Base-by-base conservation (phyloP, 2,329 filamentous ascomycete species). In the Diaporthe vexans region DNA sequence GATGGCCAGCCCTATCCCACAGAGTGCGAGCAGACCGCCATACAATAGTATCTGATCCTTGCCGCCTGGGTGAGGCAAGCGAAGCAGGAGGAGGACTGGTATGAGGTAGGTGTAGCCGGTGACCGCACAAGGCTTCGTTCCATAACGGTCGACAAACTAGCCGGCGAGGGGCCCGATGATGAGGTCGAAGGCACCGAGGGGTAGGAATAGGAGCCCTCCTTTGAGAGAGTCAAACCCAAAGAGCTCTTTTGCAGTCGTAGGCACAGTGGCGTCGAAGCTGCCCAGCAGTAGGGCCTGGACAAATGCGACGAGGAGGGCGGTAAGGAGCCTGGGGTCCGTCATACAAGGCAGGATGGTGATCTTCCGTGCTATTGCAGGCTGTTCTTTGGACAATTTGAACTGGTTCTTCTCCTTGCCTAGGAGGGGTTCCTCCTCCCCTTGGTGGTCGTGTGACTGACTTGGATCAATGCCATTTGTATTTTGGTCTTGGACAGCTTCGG, bases 1-100 rank as follows among this genome's bases (percentile, higher is more conserved):
- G 3, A 87, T 80, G 0, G 88, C 88, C 2, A 91, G 79, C 0
- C 89, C 89, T 1, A 88, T 76, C 1, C 90, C 89, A 75, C 82
- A 75, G 43, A 75, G 71, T 52, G 71, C 51, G 13, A 75, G 71
- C 6, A 75, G 51, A 11, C 71, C 74, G 13, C 71, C 33, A 17
- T 71, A 75, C 3, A 75, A 24, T 5, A 73, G 26, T 37, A 75
- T 29, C 43, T 75, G 74, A n/a, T 73, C 71, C 2, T 35, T 57
- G 33, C 65, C 74, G 6, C 74, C 71, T 11, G 61, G 40, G 24
- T 56, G 74, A 29, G 74, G 74, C 21, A 75, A 57, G 24, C 74
- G 74, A 48, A 75, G 71, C 19, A 75, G 43, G 24, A 58, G 11
- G 1, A 75, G 71, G 13, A 75, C 65, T n/a, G 74, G 74, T 5